Percentiles rank a stretch among this genome's conserved stretches.
These are phyloP conservation scores for Dujonia santamariae DNA, from an alignment of 1,139 yeast species.

Conservation along the genomic window DNA sequence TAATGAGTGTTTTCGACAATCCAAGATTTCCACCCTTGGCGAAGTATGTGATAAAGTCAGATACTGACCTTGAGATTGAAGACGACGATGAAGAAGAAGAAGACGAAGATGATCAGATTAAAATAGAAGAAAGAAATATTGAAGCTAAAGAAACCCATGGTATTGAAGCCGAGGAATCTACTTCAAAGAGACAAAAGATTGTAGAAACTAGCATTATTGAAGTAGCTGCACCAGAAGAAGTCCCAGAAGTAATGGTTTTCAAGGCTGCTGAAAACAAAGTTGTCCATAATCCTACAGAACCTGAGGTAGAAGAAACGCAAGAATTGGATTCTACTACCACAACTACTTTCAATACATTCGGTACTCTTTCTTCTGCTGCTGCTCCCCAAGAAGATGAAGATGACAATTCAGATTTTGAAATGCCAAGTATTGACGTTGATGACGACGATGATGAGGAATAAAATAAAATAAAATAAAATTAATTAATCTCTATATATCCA, in stretches of 20 bases:
- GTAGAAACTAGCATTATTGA: conserved; percentile 1
- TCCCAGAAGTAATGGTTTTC: too few relatives aligned
- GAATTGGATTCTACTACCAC: neutral
- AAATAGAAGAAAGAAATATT: neutral
- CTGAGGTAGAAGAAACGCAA: too few relatives aligned
- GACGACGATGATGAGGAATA: conserved; percentile 21
- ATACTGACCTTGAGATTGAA: conserved; percentile 12
- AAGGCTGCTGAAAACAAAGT: too few relatives aligned
- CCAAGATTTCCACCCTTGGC: conserved; percentile 76
- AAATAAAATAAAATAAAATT: conserved; percentile 3
- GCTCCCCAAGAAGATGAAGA: conserved; percentile 22
- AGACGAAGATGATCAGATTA: conserved; percentile 11
- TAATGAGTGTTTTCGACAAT: conserved; percentile 58
- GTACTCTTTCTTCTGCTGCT: neutral
- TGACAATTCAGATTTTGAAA: conserved; percentile 52
- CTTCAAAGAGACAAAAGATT: conserved; percentile 3
- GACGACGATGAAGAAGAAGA: conserved; percentile 15
- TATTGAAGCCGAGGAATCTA: neutral
- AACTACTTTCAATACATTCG: neutral
- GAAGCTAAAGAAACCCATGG: conserved; percentile 7
- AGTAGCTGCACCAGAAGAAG: conserved; percentile 1
- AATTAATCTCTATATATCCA: neutral
- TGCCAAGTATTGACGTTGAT: conserved; percentile 51
- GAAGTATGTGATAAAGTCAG: conserved; percentile 29
- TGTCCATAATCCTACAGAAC: too few relatives aligned